Evolutionary conservation across 257 asterid genomes (phyloP), one percentile per base, ranked within the genome.

Genomic region (Scutellaria minor): DNA sequence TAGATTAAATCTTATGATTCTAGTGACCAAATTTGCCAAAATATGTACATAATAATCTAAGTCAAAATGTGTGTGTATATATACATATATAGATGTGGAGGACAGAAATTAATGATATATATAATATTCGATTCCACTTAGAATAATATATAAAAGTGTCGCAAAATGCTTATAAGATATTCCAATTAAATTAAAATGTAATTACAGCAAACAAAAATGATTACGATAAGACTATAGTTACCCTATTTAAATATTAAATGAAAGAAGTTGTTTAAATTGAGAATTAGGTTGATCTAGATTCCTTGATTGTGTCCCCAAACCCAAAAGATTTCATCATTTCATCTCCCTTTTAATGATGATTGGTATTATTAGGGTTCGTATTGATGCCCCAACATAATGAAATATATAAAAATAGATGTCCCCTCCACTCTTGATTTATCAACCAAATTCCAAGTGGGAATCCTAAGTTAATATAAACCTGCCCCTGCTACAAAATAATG

Each of bases 331-430:
- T 63, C 72, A 66, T 64, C 64, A 64, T 68, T 22, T 47, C 70
- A 60, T 66, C 67, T 52, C 20, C 57, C 62, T 50, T 37, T 45
- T 45, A 51, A 68, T 77, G 72, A 77, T 81, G 75, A 73, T 77
- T 47, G 67, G 47, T 46, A 80, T 80, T 22, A 75, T 75, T 67
- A 70, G 54, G 42, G 76, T 56, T 46, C 12, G 58, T 44, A 20
- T 50, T 15, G 64, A 73, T 44, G 64, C 71, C 41, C 57, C 73
- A 14, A 60, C 79, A 71, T 80, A 31, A 76, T 71, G 62, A 47
- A 68, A 53, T 68, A 46, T 47, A 62, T 63, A 59, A 58, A 73
- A 70, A 41, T 20, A 27, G 9, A 56, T 56, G 77, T 50, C 70
- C 66, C 77, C 64, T 42, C 65, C 57, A 55, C 37, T 42, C 42